Base-by-base conservation (phyloP, 2,329 filamentous ascomycete species). In the Zasmidium citrigriseum region DNA sequence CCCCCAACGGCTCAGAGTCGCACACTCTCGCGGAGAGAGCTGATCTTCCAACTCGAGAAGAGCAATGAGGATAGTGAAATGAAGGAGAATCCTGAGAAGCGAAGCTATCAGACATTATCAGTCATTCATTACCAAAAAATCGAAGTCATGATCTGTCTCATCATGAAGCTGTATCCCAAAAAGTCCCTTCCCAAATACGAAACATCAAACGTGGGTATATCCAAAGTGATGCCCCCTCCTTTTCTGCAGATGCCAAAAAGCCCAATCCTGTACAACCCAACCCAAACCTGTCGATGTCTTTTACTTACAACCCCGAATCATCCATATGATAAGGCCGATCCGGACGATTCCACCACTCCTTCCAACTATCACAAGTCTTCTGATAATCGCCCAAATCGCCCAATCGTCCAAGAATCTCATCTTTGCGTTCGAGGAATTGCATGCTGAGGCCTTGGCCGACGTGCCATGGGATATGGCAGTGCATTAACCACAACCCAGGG, bases 401-500 rank as follows among this genome's bases (percentile, higher is more conserved):
- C 7, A 60, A 12, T 14, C 60, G 54, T 12, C 48, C 44, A 41
- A 47, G 49, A 70, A 52, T 63, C 38, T 64, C 57, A 18, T 59
- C 54, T 9, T 61, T 62, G 11, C 60, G 38, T 44, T 70, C 68
- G 52, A 70, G 45, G 51, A 70, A 70, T 29, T 70, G 66, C 56
- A 68, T 50, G 22, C 64, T 62, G 21, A 69, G 59, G 22, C 68
- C 68, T 11, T 65, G 64, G 14, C 62, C 62, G 4, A 68, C 62
- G 49, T 70, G 68, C 67, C 67, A 70, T 11, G 67, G 67, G 25
- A 67, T 69, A 48, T 68, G 58, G 20, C 65, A 68, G 47, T 70
- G 67, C 64, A 85, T 79, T 34, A 84, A 69, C 73, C 80, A 85
- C 24, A 82, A 76, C 14, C 81, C 81, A 0, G 81, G 82, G 66